phyloP scores from a whole-genome alignment of 2,329 filamentous ascomycete species.

The Botrytis pseudocinerea region DNA sequence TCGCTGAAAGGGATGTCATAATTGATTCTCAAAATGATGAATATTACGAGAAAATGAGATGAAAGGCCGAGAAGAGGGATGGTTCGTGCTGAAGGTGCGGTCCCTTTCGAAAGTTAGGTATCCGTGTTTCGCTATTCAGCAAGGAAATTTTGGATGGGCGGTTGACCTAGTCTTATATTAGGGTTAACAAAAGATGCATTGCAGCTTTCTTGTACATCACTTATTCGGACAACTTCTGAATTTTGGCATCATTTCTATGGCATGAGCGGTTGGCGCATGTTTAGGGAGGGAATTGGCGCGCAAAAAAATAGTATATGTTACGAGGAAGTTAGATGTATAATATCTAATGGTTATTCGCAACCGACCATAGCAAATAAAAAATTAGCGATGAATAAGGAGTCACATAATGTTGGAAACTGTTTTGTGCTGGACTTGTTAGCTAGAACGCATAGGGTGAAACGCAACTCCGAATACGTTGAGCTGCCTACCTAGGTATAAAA shows the following conservation, averaged over 20 bases:
- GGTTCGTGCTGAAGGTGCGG: constrained; percentile 7
- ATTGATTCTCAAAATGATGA: background rate
- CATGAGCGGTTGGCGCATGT: constrained; percentile 17
- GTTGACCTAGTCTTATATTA: constrained; percentile 5
- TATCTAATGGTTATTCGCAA: background rate
- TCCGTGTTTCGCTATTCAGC: constrained; percentile 1
- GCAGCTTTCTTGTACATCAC: constrained; percentile 16
- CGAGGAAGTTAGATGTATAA: constrained; percentile 20
- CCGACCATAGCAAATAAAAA: constrained; percentile 8
- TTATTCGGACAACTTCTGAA: constrained; percentile 7
- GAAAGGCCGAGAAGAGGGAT: background rate
- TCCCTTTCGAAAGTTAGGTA: background rate
- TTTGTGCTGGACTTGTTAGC: background rate
- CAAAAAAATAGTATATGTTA: constrained; percentile 14
- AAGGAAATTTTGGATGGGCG: background rate
- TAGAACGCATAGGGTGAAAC: background rate
- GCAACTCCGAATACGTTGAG: background rate
- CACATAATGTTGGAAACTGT: background rate
- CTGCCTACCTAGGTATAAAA: background rate
- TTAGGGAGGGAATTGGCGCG: constrained; percentile 7
- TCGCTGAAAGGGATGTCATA: background rate
- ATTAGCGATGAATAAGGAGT: background rate
- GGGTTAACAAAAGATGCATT: constrained; percentile 2
- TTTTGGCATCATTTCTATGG: constrained; percentile 17
- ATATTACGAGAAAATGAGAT: constrained; percentile 5